Conservation (phyloP, 345 rosid species). For the Cardamine resedifolia region DNA sequence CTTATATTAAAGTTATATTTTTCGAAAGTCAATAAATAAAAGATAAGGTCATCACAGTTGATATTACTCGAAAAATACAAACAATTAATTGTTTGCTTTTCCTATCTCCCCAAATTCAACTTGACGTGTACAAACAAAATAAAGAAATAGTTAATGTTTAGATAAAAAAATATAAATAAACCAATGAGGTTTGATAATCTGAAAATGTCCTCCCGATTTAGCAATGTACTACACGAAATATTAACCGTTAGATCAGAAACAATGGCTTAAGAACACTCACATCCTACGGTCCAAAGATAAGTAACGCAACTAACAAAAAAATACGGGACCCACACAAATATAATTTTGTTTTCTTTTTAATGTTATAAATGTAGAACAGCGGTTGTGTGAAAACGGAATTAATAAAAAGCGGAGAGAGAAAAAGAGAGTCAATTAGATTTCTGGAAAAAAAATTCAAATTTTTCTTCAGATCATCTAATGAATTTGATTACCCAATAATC, state of each 20-base stretch:
- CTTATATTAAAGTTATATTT: not conserved
- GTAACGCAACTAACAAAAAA: not conserved
- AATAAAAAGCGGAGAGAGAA: constrained; percentile 8
- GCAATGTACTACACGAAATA: not conserved
- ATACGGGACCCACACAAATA: constrained; percentile 34
- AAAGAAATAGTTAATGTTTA: not conserved
- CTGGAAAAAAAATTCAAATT: constrained; percentile 35
- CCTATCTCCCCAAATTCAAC: not conserved
- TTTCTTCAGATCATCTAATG: constrained; percentile 27
- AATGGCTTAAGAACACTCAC: not conserved
- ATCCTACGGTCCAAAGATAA: constrained; percentile 22
- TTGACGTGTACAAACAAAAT: constrained; percentile 10
- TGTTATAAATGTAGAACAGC: constrained; percentile 38
- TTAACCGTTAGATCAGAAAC: constrained; percentile 24
- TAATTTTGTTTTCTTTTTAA: not conserved
- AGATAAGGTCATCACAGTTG: constrained; percentile 20
- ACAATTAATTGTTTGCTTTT: not conserved
- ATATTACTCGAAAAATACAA: not conserved
- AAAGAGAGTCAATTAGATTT: constrained; percentile 30
- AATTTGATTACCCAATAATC: constrained; percentile 41
- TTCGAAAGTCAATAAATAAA: constrained; percentile 1
- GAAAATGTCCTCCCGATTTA: constrained; percentile 23
- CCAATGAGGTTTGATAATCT: constrained; percentile 3
- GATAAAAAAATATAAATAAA: constrained; percentile 3
- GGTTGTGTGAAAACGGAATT: constrained; percentile 32